A percentile compares a stretch with the other conserved stretches of the same genome.
Conservation (phyloP, 352 stramenopile genomes). For the Pythium vanterpoolii region DNA sequence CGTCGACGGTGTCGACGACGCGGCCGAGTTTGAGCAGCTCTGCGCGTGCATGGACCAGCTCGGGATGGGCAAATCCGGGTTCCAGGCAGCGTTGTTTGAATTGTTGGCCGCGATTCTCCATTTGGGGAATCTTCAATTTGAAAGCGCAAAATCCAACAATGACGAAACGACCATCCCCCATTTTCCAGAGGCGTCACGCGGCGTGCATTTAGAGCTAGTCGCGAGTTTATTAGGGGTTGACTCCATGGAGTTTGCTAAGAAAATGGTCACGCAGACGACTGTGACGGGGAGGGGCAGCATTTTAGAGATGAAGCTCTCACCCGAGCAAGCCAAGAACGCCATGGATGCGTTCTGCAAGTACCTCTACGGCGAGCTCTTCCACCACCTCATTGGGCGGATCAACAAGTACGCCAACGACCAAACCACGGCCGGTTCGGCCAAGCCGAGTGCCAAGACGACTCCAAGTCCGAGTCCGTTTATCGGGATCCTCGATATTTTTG, state of each 20-base stretch:
- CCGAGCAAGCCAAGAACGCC: conserved; percentile 73
- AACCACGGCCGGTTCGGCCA: conserved; percentile 19
- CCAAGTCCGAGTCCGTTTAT: conserved; percentile 43
- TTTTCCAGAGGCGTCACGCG: conserved; percentile 49
- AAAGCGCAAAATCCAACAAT: conserved; percentile 22
- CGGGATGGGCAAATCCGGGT: conserved; percentile 55
- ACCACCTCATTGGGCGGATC: conserved; percentile 73
- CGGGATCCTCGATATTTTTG: conserved; percentile 90
- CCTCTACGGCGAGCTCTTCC: conserved; percentile 76
- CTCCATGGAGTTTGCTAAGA: conserved; percentile 58
- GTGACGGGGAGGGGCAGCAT: conserved; percentile 72
- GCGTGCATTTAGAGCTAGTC: conserved; percentile 58
- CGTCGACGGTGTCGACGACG: conserved; percentile 70
- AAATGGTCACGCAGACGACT: conserved; percentile 83
- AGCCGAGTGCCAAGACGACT: not conserved
- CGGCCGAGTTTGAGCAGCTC: conserved; percentile 66
- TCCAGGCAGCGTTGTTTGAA: conserved; percentile 72
- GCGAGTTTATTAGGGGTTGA: conserved; percentile 55
- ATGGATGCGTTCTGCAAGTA: conserved; percentile 87
- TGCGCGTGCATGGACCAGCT: conserved; percentile 60
- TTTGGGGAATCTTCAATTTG: conserved; percentile 67
- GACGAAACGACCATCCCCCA: conserved; percentile 41
- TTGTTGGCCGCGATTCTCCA: conserved; percentile 68
- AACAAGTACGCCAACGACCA: conserved; percentile 70
- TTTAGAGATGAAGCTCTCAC: conserved; percentile 66